Percentiles rank a stretch among this genome's conserved stretches.
Evolutionary conservation across 2,329 filamentous ascomycete species (phyloP).

Genomic region (Exophiala aquamarina): DNA sequence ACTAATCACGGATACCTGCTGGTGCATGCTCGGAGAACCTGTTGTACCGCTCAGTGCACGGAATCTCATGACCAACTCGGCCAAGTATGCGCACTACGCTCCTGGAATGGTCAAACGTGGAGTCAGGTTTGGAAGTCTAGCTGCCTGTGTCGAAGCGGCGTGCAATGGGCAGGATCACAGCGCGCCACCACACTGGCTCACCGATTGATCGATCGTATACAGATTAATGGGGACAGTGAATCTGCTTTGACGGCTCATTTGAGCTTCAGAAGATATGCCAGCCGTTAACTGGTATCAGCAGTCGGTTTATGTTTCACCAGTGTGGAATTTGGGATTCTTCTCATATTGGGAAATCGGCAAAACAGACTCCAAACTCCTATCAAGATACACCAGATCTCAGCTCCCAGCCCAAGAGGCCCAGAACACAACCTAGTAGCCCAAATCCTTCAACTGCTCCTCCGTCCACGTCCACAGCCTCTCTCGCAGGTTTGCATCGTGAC

Average conservation of each 20-base stretch:
- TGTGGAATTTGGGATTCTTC: no score
- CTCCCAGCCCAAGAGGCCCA: no score
- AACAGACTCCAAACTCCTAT: no score
- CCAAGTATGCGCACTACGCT: slow-evolving; percentile 48
- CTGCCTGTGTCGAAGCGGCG: slow-evolving; percentile 30
- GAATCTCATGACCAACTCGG: slow-evolving; percentile 47
- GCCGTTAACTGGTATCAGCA: no score
- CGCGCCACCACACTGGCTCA: no score
- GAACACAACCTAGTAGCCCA: slow-evolving; percentile 17
- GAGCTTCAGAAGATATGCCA: no score
- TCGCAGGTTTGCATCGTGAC: slow-evolving; percentile 30
- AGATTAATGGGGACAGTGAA: no score
- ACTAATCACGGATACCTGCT: slow-evolving; percentile 48
- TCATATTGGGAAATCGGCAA: no score
- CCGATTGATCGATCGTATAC: no score
- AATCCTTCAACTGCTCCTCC: slow-evolving; percentile 22
- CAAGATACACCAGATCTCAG: no score
- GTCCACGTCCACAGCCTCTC: slow-evolving; percentile 42
- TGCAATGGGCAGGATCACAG: slow-evolving; percentile 16
- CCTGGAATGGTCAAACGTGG: slow-evolving; percentile 27
- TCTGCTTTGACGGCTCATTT: no score
- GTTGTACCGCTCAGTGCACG: slow-evolving; percentile 32
- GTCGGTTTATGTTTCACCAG: no score
- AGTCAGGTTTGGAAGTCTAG: slow-evolving; percentile 31
- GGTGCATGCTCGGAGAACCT: slow-evolving; percentile 49